Base-by-base conservation (phyloP, 805 yeast species). In the Wickerhamiella spandovensis region DNA sequence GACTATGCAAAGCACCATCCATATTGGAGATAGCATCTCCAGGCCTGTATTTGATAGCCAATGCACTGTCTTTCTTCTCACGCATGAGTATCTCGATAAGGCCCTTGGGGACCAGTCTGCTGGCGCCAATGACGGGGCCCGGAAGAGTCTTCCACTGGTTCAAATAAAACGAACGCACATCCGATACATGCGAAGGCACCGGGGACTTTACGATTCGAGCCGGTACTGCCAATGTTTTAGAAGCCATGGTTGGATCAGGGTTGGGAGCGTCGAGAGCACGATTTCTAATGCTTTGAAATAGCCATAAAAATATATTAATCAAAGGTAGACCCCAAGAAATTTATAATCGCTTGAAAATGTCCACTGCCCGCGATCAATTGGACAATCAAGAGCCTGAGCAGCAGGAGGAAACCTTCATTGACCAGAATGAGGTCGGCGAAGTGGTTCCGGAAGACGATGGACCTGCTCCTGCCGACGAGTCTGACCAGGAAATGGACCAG, bases 381-480 rank as follows among this genome's bases (percentile, higher is more conserved):
- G 18, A 46, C 6, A 81, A 74, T 41, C 50, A 53, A 35, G 39
- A 35, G 10, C 39, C 39, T 13, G 39, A 35, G 7, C 39, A 35
- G 20, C 39, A 35, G 17, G 59, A 62, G 30, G 61, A 57, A 10
- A 58, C 52, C 12, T 61, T 48, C 50, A 51, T 61, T 24, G 61
- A 53, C 21, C 55, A 46, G 12, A 56, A 54, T 30, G 64, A 63
- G 46, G 55, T 64, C 13, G 65, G 51, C 13, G 66, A 63, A 60
- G 55, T 57, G 10, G 70, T 67, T 21, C 75, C 70, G 50, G 74
- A 66, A 35, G 39, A 35, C 20, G 39, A 35, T 5, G 39, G 39
- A 3, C 9, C 18, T 15, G 18, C 39, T 15, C 39, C 39, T 17
- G 67, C 51, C 10, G 65, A 54, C 7, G 61, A 52, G 5, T 64